Evolutionary conservation across 2,329 filamentous ascomycete species (phyloP).

Genomic region (Cladosporium halotolerans): DNA sequence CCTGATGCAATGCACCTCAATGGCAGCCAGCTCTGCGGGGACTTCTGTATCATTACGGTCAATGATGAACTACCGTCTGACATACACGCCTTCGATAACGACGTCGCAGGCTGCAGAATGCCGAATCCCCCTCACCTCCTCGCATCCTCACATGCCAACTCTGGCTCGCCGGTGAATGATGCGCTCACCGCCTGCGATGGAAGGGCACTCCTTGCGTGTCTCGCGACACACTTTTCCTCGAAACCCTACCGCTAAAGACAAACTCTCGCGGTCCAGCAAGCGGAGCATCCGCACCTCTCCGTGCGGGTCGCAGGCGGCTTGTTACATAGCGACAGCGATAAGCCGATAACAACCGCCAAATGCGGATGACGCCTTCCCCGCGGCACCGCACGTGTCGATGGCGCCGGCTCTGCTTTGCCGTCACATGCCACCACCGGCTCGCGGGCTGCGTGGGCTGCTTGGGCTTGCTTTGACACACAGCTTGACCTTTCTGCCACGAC

Average conservation of each 20-base stretch:
- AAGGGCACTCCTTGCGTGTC: too few species aligned
- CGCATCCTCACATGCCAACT: constrained; percentile 2
- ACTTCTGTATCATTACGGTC: not conserved
- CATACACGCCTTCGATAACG: constrained; percentile 1
- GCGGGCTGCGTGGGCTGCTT: not conserved
- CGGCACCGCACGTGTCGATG: not conserved
- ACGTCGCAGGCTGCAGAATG: not conserved
- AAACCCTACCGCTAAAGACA: too few species aligned
- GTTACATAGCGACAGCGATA: not conserved
- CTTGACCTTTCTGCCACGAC: constrained; percentile 2
- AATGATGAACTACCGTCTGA: too few species aligned
- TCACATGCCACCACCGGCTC: constrained; percentile 8
- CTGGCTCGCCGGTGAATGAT: not conserved
- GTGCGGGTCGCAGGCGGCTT: constrained; percentile 1
- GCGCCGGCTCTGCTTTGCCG: not conserved
- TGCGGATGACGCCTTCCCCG: not conserved
- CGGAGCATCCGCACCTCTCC: not conserved
- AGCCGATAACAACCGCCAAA: constrained; percentile 12
- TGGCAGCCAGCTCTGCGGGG: not conserved
- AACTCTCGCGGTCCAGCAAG: too few species aligned
- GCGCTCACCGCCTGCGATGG: too few species aligned
- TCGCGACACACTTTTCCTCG: too few species aligned
- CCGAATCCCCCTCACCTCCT: not conserved
- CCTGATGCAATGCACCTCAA: not conserved
- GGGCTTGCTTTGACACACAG: constrained; percentile 6